Evolutionary conservation across 1,139 yeast genomes (phyloP).

Genomic region (Yamadazyma blattariae): DNA sequence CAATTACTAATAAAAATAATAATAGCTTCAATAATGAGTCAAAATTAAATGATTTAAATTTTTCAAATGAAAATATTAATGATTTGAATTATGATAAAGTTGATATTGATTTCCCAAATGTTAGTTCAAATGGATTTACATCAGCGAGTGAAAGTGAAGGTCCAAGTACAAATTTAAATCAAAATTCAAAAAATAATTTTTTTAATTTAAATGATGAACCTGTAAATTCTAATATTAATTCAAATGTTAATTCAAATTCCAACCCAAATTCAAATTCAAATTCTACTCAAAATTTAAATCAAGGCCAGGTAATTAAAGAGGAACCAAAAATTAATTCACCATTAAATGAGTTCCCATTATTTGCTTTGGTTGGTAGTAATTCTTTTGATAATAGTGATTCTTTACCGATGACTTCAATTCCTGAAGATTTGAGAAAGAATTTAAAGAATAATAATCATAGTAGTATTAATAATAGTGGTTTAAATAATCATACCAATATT

Average conservation of each 20-base stretch:
- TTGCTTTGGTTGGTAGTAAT: conserved; percentile 48
- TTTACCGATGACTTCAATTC: conserved; percentile 35
- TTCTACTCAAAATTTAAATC: no score
- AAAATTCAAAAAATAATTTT: conserved; percentile 9
- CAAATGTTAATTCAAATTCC: no score
- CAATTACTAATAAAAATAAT: background rate
- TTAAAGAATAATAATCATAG: background rate
- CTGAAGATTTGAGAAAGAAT: conserved; percentile 8
- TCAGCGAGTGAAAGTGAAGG: conserved; percentile 2
- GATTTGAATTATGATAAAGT: background rate
- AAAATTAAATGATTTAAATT: background rate
- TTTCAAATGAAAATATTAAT: background rate
- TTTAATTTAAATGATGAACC: conserved; percentile 14
- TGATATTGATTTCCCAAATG: background rate
- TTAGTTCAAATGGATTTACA: background rate
- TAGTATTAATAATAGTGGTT: background rate
- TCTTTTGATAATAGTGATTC: conserved; percentile 38
- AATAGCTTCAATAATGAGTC: background rate
- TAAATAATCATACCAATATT: background rate
- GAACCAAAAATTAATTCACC: background rate
- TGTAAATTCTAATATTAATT: conserved; percentile 14
- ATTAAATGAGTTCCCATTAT: conserved; percentile 40
- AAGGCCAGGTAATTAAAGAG: no score
- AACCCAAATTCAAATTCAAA: no score
- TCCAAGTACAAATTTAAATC: conserved; percentile 9